phyloP scores from a whole-genome alignment of 768 basidiomycete genomes.

The Punctularia strigosozonata region DNA sequence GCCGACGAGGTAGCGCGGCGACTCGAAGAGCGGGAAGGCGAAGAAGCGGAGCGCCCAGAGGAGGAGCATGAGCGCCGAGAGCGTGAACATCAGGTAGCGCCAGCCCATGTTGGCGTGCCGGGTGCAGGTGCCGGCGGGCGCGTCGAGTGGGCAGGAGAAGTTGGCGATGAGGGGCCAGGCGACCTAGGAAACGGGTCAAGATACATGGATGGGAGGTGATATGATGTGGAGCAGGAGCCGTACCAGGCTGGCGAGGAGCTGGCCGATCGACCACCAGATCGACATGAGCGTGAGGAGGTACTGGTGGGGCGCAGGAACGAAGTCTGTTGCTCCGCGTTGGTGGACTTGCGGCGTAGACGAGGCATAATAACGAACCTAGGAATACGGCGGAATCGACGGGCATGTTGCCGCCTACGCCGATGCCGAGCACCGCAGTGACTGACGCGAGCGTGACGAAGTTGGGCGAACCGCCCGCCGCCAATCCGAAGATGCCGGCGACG shows the following conservation, averaged over 20 bases:
- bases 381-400: slow-evolving; percentile 45
- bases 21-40: slow-evolving; percentile 40
- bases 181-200: slow-evolving; percentile 19
- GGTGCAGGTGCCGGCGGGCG: slow-evolving; percentile 20
- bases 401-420: slow-evolving; percentile 47
- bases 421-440: slow-evolving; percentile 29
- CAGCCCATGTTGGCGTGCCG: slow-evolving; percentile 48
- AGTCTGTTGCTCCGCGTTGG: slow-evolving; percentile 24
- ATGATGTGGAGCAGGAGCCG: slow-evolving; percentile 5
- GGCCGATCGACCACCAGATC: slow-evolving; percentile 50
- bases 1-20: slow-evolving; percentile 46
- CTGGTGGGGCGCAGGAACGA: slow-evolving; percentile 41
- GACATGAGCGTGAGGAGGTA: slow-evolving; percentile 46
- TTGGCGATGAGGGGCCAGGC: slow-evolving; percentile 51
- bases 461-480: slow-evolving; percentile 34
- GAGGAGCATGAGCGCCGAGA: slow-evolving; percentile 40
- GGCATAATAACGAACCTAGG: slow-evolving; percentile 21
- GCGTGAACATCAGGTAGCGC: slow-evolving; percentile 44
- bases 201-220: too few relatives aligned
- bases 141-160: slow-evolving; percentile 30
- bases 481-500: slow-evolving; percentile 39
- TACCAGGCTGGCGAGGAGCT: slow-evolving; percentile 36
- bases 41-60: slow-evolving; percentile 43
- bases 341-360: slow-evolving; percentile 3
- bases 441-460: slow-evolving; percentile 37